Evolutionary conservation across 2,329 filamentous ascomycete species (phyloP).

Genomic region (Pyrenochaeta sp.): DNA sequence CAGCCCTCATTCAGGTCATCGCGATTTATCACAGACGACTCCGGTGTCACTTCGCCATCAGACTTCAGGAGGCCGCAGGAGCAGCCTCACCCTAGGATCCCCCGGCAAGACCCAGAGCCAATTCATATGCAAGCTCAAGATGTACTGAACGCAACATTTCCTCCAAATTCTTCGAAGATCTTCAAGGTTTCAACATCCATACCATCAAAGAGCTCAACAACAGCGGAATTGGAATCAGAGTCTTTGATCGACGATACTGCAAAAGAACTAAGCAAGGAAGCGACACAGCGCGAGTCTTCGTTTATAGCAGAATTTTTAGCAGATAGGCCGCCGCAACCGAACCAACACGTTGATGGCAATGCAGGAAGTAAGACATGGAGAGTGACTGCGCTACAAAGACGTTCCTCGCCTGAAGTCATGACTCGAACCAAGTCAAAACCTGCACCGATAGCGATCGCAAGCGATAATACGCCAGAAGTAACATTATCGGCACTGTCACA

Average conservation of each 20-base stretch:
- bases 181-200: neutral
- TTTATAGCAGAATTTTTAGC: constrained; percentile 38
- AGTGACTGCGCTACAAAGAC: constrained; percentile 33
- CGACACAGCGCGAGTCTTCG: constrained; percentile 18
- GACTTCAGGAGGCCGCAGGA: constrained; percentile 40
- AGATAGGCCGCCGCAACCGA: constrained; percentile 7
- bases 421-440: neutral
- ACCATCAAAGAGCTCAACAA: neutral
- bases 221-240: neutral
- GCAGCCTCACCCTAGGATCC: constrained; percentile 9
- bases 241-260: neutral
- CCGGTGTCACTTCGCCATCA: constrained; percentile 41
- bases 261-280: constrained; percentile 6
- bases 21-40: constrained; percentile 25
- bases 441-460: neutral
- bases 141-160: neutral
- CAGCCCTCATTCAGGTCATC: constrained; percentile 22
- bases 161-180: neutral
- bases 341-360: neutral
- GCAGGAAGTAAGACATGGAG: constrained; percentile 26
- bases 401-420: neutral
- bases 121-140: too few species aligned
- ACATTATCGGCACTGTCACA: neutral
- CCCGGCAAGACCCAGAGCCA: neutral
- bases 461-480: neutral